Conservation (phyloP, 208 protist genomes). For the Leptomonas pyrrhocoris region DNA sequence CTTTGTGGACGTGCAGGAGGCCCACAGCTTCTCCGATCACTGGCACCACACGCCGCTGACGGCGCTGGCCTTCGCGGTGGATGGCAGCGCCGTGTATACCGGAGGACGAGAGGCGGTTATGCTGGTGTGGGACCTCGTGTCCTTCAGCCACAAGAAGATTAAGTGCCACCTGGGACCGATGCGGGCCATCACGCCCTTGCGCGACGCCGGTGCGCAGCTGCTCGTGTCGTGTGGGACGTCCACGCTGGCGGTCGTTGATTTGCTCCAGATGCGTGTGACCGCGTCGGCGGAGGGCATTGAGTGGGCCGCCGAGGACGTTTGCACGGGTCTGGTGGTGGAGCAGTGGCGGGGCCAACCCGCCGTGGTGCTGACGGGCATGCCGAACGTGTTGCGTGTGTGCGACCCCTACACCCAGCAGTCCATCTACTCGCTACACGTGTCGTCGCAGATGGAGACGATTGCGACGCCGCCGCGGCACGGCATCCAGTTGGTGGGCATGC, state of each 20-base stretch:
- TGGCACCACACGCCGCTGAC: slow-evolving; percentile 89
- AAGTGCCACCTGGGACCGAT: slow-evolving; percentile 30
- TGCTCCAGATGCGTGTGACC: slow-evolving; percentile 70
- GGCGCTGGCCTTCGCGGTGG: slow-evolving; percentile 70
- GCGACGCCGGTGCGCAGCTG: slow-evolving; percentile 42
- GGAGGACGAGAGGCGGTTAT: slow-evolving; percentile 71
- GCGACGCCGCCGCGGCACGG: slow-evolving; percentile 68
- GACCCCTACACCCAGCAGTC: slow-evolving; percentile 88
- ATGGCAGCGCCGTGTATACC: slow-evolving; percentile 78
- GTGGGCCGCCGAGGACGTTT: slow-evolving; percentile 72
- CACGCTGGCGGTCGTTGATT: slow-evolving; percentile 70
- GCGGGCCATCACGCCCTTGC: slow-evolving; percentile 45
- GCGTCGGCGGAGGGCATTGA: slow-evolving; percentile 77
- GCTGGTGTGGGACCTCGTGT: slow-evolving; percentile 72
- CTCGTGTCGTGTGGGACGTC: slow-evolving; percentile 70
- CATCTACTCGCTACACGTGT: slow-evolving; percentile 89
- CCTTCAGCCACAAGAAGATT: slow-evolving; percentile 48
- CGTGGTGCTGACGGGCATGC: slow-evolving; percentile 80
- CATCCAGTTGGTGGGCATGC: slow-evolving; percentile 77
- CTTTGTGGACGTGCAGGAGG: slow-evolving; percentile 53
- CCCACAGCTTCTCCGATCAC: slow-evolving; percentile 86
- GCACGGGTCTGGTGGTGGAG: slow-evolving; percentile 71
- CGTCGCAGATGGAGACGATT: slow-evolving; percentile 84
- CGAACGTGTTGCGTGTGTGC: slow-evolving; percentile 81
- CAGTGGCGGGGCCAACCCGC: slow-evolving; percentile 74